Evolutionary conservation across 306 rosid species (phyloP).

Genomic region (Glycine tomentella): DNA sequence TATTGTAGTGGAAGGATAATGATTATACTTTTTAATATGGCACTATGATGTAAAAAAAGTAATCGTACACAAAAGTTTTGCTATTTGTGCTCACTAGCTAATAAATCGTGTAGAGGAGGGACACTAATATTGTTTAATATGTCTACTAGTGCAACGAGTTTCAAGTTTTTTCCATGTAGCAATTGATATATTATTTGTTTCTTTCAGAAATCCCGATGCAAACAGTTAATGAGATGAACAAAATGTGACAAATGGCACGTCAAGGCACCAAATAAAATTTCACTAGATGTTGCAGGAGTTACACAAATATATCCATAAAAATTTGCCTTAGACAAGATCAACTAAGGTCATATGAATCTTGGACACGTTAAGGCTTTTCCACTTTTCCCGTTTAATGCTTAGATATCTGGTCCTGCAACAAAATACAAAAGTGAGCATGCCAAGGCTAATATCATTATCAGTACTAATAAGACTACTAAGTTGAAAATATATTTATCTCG

Average conservation of each 20-base stretch:
- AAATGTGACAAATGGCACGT: neutral
- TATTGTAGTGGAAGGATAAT: slow-evolving; percentile 1
- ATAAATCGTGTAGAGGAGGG: neutral
- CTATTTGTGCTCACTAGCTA: neutral
- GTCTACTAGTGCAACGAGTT: neutral
- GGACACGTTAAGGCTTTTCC: neutral
- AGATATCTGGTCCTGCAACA: neutral
- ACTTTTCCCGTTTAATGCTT: neutral
- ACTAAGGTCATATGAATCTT: neutral
- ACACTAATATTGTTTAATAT: neutral
- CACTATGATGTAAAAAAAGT: neutral
- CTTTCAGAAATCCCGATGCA: neutral
- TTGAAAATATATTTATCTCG: neutral
- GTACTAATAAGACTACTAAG: neutral
- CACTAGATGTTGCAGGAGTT: neutral
- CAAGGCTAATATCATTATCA: neutral
- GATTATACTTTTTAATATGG: neutral
- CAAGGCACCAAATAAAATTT: neutral
- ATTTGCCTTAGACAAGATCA: too few relatives aligned
- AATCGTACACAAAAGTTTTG: neutral
- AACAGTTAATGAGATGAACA: neutral
- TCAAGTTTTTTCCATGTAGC: neutral
- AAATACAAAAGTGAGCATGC: neutral
- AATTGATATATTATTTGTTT: neutral
- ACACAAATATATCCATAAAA: too few relatives aligned